These are phyloP conservation scores for Pseudozyma sp. DNA, from an alignment of 1,284 basidiomycete genomes.

Conservation along the genomic window DNA sequence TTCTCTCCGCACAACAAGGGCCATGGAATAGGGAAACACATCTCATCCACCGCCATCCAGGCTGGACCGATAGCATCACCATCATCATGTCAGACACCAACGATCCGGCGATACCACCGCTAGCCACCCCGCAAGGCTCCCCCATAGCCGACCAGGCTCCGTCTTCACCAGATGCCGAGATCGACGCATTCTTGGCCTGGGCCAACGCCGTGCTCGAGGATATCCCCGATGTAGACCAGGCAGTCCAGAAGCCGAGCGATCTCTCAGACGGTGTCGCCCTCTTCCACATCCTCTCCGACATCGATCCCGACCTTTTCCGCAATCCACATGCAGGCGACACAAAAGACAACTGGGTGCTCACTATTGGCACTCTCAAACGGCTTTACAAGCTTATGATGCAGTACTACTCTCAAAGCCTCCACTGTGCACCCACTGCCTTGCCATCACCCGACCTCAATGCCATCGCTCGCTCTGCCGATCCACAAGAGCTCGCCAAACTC, in stretches of 20 bases:
- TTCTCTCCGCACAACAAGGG: no score
- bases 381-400: slow-evolving; percentile 87
- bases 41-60: no score
- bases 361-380: slow-evolving; percentile 84
- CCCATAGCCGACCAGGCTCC: slow-evolving; percentile 5
- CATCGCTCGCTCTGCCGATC: slow-evolving; percentile 79
- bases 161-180: slow-evolving; percentile 33
- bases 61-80: neutral
- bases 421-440: slow-evolving; percentile 33
- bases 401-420: slow-evolving; percentile 71
- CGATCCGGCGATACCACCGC: neutral
- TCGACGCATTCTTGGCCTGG: slow-evolving; percentile 50
- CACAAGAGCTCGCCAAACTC: slow-evolving; percentile 78
- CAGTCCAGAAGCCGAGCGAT: slow-evolving; percentile 30
- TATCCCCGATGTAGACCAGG: slow-evolving; percentile 16
- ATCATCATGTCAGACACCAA: slow-evolving; percentile 21
- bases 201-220: slow-evolving; percentile 39
- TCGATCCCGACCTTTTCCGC: slow-evolving; percentile 79
- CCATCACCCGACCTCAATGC: slow-evolving; percentile 66
- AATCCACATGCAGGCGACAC: slow-evolving; percentile 56
- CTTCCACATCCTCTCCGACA: slow-evolving; percentile 56
- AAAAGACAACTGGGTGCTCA: slow-evolving; percentile 86
- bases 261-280: slow-evolving; percentile 58
- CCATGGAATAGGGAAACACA: no score
- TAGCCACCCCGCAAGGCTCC: slow-evolving; percentile 1